Percentiles rank a stretch among this genome's conserved stretches.
Conservation (phyloP, 192 early-diverging fungal genomes). For the Backusella morwellensis region DNA sequence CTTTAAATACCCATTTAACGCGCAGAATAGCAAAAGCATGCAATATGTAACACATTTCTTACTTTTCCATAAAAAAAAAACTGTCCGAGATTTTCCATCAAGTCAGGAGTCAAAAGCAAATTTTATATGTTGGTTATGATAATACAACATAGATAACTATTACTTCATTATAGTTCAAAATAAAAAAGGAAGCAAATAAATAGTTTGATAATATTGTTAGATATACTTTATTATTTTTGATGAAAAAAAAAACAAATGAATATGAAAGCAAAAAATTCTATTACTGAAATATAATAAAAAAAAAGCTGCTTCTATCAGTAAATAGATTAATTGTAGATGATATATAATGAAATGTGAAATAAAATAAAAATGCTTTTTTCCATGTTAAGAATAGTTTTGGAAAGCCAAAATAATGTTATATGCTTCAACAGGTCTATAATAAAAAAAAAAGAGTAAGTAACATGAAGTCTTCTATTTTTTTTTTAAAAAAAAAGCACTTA, state of each 20-base stretch:
- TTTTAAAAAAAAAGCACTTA: slow-evolving; percentile 15
- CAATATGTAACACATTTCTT: neutral
- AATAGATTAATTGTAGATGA: neutral
- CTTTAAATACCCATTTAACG: neutral
- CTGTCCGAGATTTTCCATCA: neutral
- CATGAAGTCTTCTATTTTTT: neutral
- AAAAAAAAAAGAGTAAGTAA: neutral
- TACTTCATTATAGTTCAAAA: neutral
- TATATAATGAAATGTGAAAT: slow-evolving; percentile 3
- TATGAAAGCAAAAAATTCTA: neutral
- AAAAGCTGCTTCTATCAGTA: slow-evolving; percentile 3
- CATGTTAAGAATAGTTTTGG: slow-evolving; percentile 12
- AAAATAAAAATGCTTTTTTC: neutral
- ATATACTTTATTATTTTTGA: slow-evolving; percentile 4
- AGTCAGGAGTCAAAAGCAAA: too few species aligned
- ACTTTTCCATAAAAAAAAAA: neutral
- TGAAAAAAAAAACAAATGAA: slow-evolving; percentile 11
- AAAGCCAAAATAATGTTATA: slow-evolving; percentile 20
- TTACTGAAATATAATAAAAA: slow-evolving; percentile 12
- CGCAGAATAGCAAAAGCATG: neutral
- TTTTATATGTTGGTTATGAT: too few species aligned
- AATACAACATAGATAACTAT: neutral
- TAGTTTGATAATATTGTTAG: neutral
- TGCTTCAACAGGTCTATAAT: slow-evolving; percentile 20
- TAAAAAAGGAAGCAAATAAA: too few species aligned